Evolutionary conservation across 2,329 filamentous ascomycete genomes (phyloP), one percentile per base, ranked within the genome.

Genomic region (Aspergillus sp.): DNA sequence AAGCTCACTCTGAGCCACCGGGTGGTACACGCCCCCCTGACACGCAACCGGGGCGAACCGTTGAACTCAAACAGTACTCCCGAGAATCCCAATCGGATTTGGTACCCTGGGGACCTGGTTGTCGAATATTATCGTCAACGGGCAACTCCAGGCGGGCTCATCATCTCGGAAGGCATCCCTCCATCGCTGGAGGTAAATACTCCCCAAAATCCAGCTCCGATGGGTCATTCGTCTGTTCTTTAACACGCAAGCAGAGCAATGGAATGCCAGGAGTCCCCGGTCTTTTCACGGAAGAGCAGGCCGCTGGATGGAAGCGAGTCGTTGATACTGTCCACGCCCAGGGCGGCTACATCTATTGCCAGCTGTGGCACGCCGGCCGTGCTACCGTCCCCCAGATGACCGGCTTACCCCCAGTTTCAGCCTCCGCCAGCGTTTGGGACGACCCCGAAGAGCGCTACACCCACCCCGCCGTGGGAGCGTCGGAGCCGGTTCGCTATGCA

Each of bases 1-100:
- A 78, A 79, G 47, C 76, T 82, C 47, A 71, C 71, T 9, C 79
- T 87, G 32, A 75, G 79, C 52, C 83, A 86, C 65, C 80, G 84
- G 55, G 72, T 86, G 23, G 74, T 83, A 48, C 69, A 82, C 64
- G 81, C 83, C 1, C 81, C 85, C 2, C 70, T 86, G 58, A 86
- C 84, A 5, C 79, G 84, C 17, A 82, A 82, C 65, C 79, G 84
- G 25, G 81, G 81, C 17, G 80, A 78, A 5, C 82, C 83, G 3
- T 55, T 79, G 39, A 77, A 76, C 10, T 63, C 73, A 12, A 67
- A 72, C 7, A 81, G 78, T 30, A 82, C 78, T 0, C 67, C 75
- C 0, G 81, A 84, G 63, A 78, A 72, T 60, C 80, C 78, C 48
- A 83, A 80, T 68, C 78, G 82, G 41, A 73, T 80, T 64, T 85